Evolutionary conservation across 2,329 filamentous ascomycete genomes (phyloP), one percentile per base, ranked within the genome.

Genomic region (Aspergillus floridensis): DNA sequence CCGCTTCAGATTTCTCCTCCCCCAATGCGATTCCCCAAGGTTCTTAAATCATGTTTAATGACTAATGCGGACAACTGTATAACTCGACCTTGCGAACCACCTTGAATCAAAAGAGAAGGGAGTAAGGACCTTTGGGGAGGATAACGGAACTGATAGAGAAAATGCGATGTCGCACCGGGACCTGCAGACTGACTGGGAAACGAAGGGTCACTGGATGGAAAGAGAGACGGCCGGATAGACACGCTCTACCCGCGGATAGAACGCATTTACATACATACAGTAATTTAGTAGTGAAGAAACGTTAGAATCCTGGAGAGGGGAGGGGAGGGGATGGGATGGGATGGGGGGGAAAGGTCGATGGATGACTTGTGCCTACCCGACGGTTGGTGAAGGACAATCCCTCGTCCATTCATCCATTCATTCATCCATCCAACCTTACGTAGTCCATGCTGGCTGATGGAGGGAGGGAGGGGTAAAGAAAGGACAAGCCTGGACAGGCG

Each of bases 401-500:
- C 16, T 44, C 38, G 38, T 44, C 38, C 38, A 19, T 44, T 44
- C n/a, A 44, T 44, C n/a, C 38, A 44, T 44, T 19, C 38, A 44
- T 44, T 4, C 38, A 44, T 19, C 16, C 38, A 44, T 44, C 38
- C 38, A 65, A 58, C 66, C 61, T 67, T 63, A 63, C 59, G 60
- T 61, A 63, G 64, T 41, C 56, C 60, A 57, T 55, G 41, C 48
- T 62, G 53, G 58, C 59, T 56, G 61, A 63, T 61, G 53, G 31
- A 58, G 58, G 32, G 31, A 58, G 58, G 31, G 65, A 67, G 66
- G 66, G 66, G 66, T 68, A 68, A 67, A 44, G 14, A 35, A 57
- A 56, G 56, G 51, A 59, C 57, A 54, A 66, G 64, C 66, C 66
- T 66, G 62, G 66, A 68, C 66, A 65, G 59, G 64, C 65, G 66